Evolutionary conservation across 73 alveolate genomes (phyloP), one percentile per base, ranked within the genome.

Genomic region (Paraurostyla sp.): DNA sequence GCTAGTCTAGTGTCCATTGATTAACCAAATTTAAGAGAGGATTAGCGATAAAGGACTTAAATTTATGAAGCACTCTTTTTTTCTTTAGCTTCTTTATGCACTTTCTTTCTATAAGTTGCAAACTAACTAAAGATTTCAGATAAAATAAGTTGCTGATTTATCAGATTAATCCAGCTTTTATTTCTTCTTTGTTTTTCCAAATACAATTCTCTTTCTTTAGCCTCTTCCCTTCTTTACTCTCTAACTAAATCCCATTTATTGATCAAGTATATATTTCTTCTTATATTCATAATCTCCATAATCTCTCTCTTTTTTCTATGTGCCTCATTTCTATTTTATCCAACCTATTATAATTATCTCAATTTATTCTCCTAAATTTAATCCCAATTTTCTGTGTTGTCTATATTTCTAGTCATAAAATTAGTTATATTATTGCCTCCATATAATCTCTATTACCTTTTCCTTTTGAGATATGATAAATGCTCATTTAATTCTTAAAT

Each of bases 221-320:
- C 78, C 13, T 60, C 78, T 29, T 29, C 7, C 50, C 13, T 33
- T 6, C 78, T 9, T 60, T 60, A 29, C 25, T 60, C 52, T 33
- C 78, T 60, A 29, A 60, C 32, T 50, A 60, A 29, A 11, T 60
- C 78, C 78, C 78, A 60, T 60, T 60, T 60, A 33, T 60, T 18
- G 51, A 60, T 60, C 23, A 13, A 29, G 6, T 9, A 33, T 29
- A 60, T 60, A 29, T 29, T 60, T 9, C 15, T 50, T 2, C 32
- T 9, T 25, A 60, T 9, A 3, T 6, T 33, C 13, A 29, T 9
- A 20, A 60, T 33, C 4, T 60, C 45, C 78, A 60, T 60, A 27
- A 30, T 29, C 4, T 60, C 20, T 60, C 78, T 25, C 25, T 30
- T 60, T 33, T 60, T 60, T 23, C 32, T 20, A 33, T 60, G 32